These are phyloP conservation scores for Ustilaginoidea virens DNA, from an alignment of 2,329 filamentous ascomycete species.

Conservation along the genomic window DNA sequence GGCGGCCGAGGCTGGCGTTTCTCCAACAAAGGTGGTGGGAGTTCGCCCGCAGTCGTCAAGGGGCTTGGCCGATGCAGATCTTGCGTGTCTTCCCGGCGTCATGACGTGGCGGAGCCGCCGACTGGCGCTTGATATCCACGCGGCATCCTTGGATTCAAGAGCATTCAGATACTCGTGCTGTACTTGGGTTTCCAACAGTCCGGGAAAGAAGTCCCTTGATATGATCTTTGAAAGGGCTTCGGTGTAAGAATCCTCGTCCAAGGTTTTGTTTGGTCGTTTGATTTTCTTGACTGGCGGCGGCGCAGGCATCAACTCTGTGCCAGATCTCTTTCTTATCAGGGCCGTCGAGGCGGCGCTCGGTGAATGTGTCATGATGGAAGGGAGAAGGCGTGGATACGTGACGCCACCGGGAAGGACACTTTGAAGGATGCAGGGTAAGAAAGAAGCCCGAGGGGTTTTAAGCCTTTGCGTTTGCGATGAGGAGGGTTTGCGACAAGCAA, in stretches of 20 bases:
- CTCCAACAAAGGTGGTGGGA: slow-evolving; percentile 50
- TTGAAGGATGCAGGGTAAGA: too few relatives aligned
- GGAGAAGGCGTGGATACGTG: neutral
- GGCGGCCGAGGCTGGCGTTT: slow-evolving; percentile 53
- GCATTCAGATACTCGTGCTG: slow-evolving; percentile 90
- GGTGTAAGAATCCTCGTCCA: slow-evolving; percentile 91
- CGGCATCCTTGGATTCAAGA: slow-evolving; percentile 66
- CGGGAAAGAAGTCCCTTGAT: slow-evolving; percentile 91
- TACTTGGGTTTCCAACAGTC: slow-evolving; percentile 67
- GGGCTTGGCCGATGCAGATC: slow-evolving; percentile 10
- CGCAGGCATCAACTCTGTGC: slow-evolving; percentile 66
- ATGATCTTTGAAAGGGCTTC: slow-evolving; percentile 87
- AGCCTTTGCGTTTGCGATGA: too few relatives aligned
- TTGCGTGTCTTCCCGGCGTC: slow-evolving; percentile 49
- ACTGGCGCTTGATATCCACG: slow-evolving; percentile 76
- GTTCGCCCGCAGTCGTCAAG: slow-evolving; percentile 30
- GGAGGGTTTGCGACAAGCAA: too few relatives aligned
- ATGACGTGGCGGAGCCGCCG: slow-evolving; percentile 60
- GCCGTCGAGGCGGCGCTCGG: slow-evolving; percentile 17
- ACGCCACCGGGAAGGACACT: too few relatives aligned
- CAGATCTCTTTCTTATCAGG: slow-evolving; percentile 53
- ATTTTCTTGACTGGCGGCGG: slow-evolving; percentile 77
- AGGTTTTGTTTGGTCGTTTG: slow-evolving; percentile 72
- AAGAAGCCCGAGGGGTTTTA: too few relatives aligned
- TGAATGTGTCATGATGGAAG: slow-evolving; percentile 1